Base-by-base conservation (phyloP, 805 yeast species). In the Metschnikowia colocasiae region DNA sequence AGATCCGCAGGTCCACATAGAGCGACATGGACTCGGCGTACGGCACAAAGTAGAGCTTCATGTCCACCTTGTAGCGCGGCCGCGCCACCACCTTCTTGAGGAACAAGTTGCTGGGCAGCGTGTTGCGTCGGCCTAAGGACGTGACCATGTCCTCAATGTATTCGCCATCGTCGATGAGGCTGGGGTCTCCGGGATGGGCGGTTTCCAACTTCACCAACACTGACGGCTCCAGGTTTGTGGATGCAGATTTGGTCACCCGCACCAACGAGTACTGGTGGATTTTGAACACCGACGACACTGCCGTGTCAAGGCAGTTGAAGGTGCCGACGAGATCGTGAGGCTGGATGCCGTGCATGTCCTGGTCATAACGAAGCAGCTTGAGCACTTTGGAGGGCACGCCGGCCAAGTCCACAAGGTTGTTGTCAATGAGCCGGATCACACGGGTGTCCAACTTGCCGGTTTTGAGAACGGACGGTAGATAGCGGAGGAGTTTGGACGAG, bases 1-100 rank as follows among this genome's bases (percentile, higher is more conserved):
- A 65, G 74, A 76, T 75, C 47, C 78, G 63, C 46, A 67, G 68
- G 51, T 78, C 79, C 34, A 76, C 69, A 51, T 79, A 79, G 18
- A 79, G 51, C 50, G 70, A 67, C 46, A 62, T 53, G 45, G 68
- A 58, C 6, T 58, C 48, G 13, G 59, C 55, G 22, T 71, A 62
- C 3, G 83, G 83, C 5, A 81, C 62, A 16, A 81, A 54, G 60
- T 76, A 81, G n/a, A 81, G 75, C 57, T 79, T 77, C 86, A 81
- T 81, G 52, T 78, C 79, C 4, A 79, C 69, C 57, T 81, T 81
- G 60, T 81, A 81, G 29, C 86, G 61, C 10, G 86, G 86, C 53
- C 84, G 65, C 12, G 85, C 85, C 29, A 80, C 74, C 20, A 75
- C 68, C 49, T 79, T 79, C 60, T 81, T 81, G 42, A 81, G 62